Evolutionary conservation across 2,329 filamentous ascomycete genomes (phyloP).

Genomic region (Fusarium acutatum): DNA sequence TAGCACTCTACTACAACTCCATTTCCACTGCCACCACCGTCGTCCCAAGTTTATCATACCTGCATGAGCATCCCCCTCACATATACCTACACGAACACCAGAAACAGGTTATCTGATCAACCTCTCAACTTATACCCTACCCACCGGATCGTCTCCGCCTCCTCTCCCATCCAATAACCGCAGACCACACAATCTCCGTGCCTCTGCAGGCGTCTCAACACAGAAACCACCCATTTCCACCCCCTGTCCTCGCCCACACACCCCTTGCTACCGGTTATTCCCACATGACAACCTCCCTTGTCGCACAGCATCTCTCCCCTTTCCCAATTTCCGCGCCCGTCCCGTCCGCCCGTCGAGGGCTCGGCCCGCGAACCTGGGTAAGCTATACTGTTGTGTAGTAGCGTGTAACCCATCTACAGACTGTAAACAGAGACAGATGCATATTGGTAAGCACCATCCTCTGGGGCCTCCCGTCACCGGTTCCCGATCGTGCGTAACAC

Average conservation of each 20-base stretch:
- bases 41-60: conserved; percentile 1
- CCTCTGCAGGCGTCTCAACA: conserved; percentile 26
- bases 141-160: conserved; percentile 8
- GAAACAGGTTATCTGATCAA: conserved; percentile 7
- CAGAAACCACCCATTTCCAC: conserved; percentile 20
- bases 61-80: not conserved
- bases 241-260: conserved; percentile 13
- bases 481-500: conserved; percentile 22
- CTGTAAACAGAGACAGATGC: conserved; percentile 1
- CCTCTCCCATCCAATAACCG: conserved; percentile 2
- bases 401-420: conserved; percentile 1
- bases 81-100: not conserved
- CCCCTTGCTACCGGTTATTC: conserved; percentile 21
- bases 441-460: not conserved
- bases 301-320: conserved; percentile 8
- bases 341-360: conserved; percentile 18
- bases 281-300: conserved; percentile 28
- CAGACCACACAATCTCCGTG: conserved; percentile 2
- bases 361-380: conserved; percentile 27
- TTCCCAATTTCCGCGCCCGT: not conserved
- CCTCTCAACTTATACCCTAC: not conserved
- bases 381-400: not conserved
- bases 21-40: not conserved
- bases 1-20: not conserved
- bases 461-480: conserved; percentile 14